Evolutionary conservation across 176 grass and related monocot genomes (phyloP).

Genomic region (Thinopyrum elongatum): DNA sequence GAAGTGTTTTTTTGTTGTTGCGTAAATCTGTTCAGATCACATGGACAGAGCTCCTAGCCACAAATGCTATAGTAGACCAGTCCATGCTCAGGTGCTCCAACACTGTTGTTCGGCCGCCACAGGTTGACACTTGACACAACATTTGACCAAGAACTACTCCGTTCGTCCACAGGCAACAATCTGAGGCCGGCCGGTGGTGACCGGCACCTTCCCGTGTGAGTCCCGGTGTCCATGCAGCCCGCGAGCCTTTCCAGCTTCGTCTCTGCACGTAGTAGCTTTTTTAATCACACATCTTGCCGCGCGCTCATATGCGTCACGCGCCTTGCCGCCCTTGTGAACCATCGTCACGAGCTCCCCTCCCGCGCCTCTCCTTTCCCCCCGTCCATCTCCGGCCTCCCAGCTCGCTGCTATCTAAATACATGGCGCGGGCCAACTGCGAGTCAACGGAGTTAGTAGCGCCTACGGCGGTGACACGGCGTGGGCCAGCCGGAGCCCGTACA

Average conservation of each 20-base stretch:
- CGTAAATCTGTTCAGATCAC: too few species aligned
- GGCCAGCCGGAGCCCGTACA: not conserved
- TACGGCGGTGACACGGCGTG: not conserved
- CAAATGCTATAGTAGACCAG: too few species aligned
- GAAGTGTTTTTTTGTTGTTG: too few species aligned
- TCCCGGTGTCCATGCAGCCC: not conserved
- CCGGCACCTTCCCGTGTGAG: too few species aligned
- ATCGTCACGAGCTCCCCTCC: constrained; percentile 23
- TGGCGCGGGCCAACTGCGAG: not conserved
- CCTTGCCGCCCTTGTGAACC: constrained; percentile 41
- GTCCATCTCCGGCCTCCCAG: not conserved
- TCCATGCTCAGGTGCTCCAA: too few species aligned
- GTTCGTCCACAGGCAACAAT: too few species aligned
- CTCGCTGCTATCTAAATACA: constrained; percentile 13
- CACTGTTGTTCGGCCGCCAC: too few species aligned
- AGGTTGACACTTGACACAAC: too few species aligned
- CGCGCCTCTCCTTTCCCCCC: constrained; percentile 29
- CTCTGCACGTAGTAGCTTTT: not conserved
- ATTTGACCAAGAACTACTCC: too few species aligned
- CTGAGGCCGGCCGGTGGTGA: too few species aligned
- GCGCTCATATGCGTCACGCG: not conserved
- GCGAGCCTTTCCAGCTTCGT: not conserved
- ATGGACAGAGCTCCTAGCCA: too few species aligned
- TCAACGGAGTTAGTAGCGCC: not conserved
- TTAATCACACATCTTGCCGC: not conserved